phyloP scores from a whole-genome alignment of 306 rosid genomes.

The Cicer pinnatifidum region DNA sequence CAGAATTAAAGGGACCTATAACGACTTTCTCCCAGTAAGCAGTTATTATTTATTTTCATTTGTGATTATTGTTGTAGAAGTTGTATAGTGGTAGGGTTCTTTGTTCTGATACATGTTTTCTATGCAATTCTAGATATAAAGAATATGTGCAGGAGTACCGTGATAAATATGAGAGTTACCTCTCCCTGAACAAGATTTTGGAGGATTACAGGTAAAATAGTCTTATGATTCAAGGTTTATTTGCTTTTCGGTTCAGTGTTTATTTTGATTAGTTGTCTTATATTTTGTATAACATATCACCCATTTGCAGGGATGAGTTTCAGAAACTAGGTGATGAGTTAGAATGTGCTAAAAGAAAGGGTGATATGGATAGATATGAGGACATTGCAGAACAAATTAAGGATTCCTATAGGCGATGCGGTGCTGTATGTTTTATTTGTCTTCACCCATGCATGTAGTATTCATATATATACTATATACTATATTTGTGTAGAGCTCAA shows the following conservation, averaged over 20 bases:
- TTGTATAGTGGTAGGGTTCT: constrained; percentile 21
- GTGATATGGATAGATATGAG: constrained; percentile 65
- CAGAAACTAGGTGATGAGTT: constrained; percentile 71
- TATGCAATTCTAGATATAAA: constrained; percentile 63
- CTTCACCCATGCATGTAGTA: constrained; percentile 28
- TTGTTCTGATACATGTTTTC: constrained; percentile 42
- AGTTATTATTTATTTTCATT: constrained; percentile 29
- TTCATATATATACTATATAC: background rate
- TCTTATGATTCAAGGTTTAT: constrained; percentile 25
- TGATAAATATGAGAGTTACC: constrained; percentile 82
- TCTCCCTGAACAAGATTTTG: constrained; percentile 83
- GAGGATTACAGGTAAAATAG: constrained; percentile 69
- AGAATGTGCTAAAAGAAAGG: constrained; percentile 61
- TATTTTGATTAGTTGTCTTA: constrained; percentile 35
- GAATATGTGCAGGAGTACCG: constrained; percentile 88
- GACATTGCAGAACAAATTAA: constrained; percentile 61
- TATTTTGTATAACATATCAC: constrained; percentile 35
- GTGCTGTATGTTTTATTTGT: constrained; percentile 56
- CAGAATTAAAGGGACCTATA: constrained; percentile 89
- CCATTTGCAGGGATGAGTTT: constrained; percentile 68
- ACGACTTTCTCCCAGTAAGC: constrained; percentile 79
- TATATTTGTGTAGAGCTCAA: constrained; percentile 27
- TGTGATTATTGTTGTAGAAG: constrained; percentile 6
- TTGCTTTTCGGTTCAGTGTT: constrained; percentile 21
- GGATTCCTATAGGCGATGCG: constrained; percentile 75